Percentiles rank a stretch among this genome's conserved stretches.
Conservation (phyloP, 306 rosid genomes). For the Gastrolobium bilobum region DNA sequence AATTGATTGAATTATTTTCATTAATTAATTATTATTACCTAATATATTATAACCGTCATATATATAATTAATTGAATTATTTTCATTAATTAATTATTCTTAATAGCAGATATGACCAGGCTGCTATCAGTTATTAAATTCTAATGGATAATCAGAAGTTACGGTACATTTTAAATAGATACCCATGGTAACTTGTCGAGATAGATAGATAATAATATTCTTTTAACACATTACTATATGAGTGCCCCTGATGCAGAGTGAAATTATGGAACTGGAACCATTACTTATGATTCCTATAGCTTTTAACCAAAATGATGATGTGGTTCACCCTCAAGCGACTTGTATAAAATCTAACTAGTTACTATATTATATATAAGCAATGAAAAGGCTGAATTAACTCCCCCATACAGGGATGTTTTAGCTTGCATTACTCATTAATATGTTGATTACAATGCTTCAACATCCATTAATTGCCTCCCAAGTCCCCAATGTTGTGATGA, state of each 20-base stretch:
- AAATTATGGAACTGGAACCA: not conserved
- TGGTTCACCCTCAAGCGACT: not conserved
- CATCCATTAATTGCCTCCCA: constrained; percentile 27
- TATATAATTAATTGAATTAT: too few species aligned
- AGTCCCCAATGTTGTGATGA: not conserved
- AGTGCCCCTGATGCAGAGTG: not conserved
- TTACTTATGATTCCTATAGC: not conserved
- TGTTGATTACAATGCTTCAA: constrained; percentile 50
- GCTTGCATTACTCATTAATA: constrained; percentile 39
- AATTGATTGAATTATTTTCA: too few species aligned
- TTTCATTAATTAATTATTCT: too few species aligned
- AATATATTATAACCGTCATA: too few species aligned
- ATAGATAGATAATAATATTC: not conserved
- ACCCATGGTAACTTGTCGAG: not conserved
- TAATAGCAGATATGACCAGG: too few species aligned
- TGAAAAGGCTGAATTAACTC: constrained; percentile 45
- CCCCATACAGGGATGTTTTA: constrained; percentile 39
- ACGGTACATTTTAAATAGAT: not conserved
- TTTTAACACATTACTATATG: not conserved
- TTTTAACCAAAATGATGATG: constrained; percentile 3
- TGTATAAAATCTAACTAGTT: not conserved
- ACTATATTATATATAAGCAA: not conserved
- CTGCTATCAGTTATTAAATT: too few species aligned
- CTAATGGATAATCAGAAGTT: not conserved
- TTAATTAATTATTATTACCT: too few species aligned